Conservation (phyloP, 2,329 filamentous ascomycete genomes). For the Trichoderma arundinaceum region DNA sequence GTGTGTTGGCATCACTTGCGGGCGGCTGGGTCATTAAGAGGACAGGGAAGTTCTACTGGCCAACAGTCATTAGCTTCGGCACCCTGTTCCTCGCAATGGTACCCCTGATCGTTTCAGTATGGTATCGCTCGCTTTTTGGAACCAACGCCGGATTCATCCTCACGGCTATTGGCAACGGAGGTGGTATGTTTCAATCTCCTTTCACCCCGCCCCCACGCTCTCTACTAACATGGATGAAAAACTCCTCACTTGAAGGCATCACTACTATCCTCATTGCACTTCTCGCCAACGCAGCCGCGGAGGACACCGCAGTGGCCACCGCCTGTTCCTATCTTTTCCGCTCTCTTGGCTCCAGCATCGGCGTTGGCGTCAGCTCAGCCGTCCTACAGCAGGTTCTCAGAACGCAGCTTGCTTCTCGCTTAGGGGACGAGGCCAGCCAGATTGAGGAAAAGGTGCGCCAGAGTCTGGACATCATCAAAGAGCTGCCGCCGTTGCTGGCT, state of each 20-base stretch:
- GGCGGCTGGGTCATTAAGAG: slow-evolving; percentile 71
- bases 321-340: slow-evolving; percentile 84
- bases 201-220: not conserved
- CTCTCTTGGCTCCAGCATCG: slow-evolving; percentile 76
- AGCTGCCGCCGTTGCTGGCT: slow-evolving; percentile 64
- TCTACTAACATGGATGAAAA: not conserved
- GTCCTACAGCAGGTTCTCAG: slow-evolving; percentile 73
- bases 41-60: slow-evolving; percentile 73
- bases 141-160: slow-evolving; percentile 61
- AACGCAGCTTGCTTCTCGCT: slow-evolving; percentile 56
- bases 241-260: slow-evolving; percentile 53
- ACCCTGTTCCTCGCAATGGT: slow-evolving; percentile 60
- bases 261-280: slow-evolving; percentile 75
- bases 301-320: slow-evolving; percentile 76
- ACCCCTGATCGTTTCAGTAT: slow-evolving; percentile 30
- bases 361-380: slow-evolving; percentile 72
- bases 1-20: slow-evolving; percentile 68
- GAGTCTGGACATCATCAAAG: slow-evolving; percentile 71
- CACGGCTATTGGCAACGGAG: slow-evolving; percentile 49
- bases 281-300: slow-evolving; percentile 69
- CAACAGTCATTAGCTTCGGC: slow-evolving; percentile 65
- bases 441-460: slow-evolving; percentile 73
- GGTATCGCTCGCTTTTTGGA: slow-evolving; percentile 20
- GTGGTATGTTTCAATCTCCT: slow-evolving; percentile 40
- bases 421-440: slow-evolving; percentile 65